A percentile compares a stretch with the other conserved stretches of the same genome.
Conservation (phyloP, 768 basidiomycete species). For the Floccularia luteovirens region DNA sequence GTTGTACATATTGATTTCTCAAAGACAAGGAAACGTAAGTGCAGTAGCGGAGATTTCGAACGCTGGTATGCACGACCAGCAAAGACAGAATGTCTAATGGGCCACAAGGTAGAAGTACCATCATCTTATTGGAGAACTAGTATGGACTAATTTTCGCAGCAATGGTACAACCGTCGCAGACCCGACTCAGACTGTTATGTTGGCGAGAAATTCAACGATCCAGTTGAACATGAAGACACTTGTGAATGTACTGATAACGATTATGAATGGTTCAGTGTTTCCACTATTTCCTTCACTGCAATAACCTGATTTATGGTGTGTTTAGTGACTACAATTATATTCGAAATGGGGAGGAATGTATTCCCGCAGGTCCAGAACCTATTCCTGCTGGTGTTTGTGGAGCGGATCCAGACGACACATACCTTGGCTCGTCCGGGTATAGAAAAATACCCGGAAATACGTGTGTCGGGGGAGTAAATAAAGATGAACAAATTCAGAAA, state of each 20-base stretch:
- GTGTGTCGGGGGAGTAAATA: constrained; percentile 63
- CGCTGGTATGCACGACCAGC: constrained; percentile 75
- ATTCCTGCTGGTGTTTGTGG: constrained; percentile 72
- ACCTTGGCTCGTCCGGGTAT: constrained; percentile 87
- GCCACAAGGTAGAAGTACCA: constrained; percentile 62
- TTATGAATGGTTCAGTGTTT: constrained; percentile 73
- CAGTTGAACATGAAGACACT: constrained; percentile 72
- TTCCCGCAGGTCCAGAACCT: constrained; percentile 82
- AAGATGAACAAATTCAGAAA: constrained; percentile 67
- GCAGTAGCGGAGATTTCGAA: constrained; percentile 68
- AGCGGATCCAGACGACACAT: constrained; percentile 47
- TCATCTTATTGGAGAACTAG: neutral
- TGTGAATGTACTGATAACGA: constrained; percentile 85
- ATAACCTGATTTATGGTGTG: constrained; percentile 3
- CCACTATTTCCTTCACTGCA: neutral
- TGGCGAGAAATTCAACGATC: constrained; percentile 84
- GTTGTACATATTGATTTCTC: constrained; percentile 82
- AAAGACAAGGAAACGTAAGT: constrained; percentile 59
- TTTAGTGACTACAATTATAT: constrained; percentile 86
- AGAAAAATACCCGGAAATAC: constrained; percentile 90
- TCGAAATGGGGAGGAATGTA: constrained; percentile 65
- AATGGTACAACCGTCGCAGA: constrained; percentile 91
- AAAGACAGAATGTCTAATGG: constrained; percentile 82
- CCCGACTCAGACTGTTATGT: constrained; percentile 81
- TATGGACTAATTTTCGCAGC: constrained; percentile 35